Conservation (phyloP, 129 eudicot genomes). For the Deinandra increscens region DNA sequence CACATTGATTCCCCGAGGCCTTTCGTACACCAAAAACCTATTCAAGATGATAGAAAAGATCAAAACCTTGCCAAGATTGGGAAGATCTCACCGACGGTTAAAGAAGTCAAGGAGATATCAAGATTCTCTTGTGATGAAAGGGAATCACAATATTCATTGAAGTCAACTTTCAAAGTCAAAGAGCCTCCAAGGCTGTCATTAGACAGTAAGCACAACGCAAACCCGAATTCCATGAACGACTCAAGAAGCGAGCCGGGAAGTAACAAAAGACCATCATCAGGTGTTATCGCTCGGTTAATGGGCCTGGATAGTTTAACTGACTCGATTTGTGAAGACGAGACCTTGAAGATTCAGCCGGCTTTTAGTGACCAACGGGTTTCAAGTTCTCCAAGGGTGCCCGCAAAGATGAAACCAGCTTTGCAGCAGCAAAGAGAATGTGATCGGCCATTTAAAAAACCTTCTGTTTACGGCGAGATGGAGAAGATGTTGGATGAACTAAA, state of each 20-base stretch:
- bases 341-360: constrained; percentile 21
- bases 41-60: constrained; percentile 42
- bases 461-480: constrained; percentile 82
- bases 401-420: constrained; percentile 45
- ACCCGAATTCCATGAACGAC: constrained; percentile 30
- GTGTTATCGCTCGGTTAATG: constrained; percentile 82
- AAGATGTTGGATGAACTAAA: constrained; percentile 67
- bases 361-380: constrained; percentile 29
- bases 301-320: constrained; percentile 68
- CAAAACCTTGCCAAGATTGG: constrained; percentile 14
- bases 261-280: constrained; percentile 57
- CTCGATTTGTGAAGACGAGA: constrained; percentile 24
- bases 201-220: constrained; percentile 60
- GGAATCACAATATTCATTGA: constrained; percentile 47
- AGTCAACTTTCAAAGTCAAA: constrained; percentile 46
- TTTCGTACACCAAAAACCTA: constrained; percentile 33
- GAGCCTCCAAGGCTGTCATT: constrained; percentile 81
- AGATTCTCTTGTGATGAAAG: constrained; percentile 86
- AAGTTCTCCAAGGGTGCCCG: constrained; percentile 39
- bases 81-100: constrained; percentile 33
- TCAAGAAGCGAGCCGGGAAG: constrained; percentile 56
- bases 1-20: constrained; percentile 93
- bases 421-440: constrained; percentile 43
- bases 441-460: constrained; percentile 33
- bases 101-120: constrained; percentile 39